Percentiles rank a stretch among this genome's conserved stretches.
Evolutionary conservation across 805 yeast species (phyloP).

Genomic region (Wickerhamiella sergipiensis): DNA sequence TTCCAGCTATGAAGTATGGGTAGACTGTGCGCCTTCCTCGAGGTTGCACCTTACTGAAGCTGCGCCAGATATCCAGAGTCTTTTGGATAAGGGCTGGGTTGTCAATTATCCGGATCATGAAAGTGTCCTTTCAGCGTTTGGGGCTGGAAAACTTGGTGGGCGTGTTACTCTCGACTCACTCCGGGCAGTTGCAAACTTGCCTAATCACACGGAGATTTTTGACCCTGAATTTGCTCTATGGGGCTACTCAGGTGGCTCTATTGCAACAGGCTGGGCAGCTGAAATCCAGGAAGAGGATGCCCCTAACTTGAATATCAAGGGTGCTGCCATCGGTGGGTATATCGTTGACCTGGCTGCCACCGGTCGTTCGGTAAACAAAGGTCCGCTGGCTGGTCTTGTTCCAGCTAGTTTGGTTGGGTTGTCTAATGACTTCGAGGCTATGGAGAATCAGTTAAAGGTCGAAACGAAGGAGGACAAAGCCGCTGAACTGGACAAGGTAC

Average conservation of each 20-base stretch:
- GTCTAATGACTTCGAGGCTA: slow-evolving; percentile 13
- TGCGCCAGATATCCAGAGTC: not conserved
- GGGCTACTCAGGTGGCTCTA: slow-evolving; percentile 12
- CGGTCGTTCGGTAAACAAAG: slow-evolving; percentile 10
- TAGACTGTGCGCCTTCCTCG: slow-evolving; percentile 21
- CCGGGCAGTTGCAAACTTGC: slow-evolving; percentile 12
- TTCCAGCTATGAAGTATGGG: slow-evolving; percentile 18
- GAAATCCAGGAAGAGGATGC: slow-evolving; percentile 18
- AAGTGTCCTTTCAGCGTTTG: slow-evolving; percentile 19
- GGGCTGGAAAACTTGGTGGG: slow-evolving; percentile 19
- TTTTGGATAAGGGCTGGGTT: slow-evolving; percentile 7
- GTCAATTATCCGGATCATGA: slow-evolving; percentile 20
- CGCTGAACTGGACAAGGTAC: not conserved
- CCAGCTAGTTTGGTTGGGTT: slow-evolving; percentile 18
- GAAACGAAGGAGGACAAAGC: slow-evolving; percentile 3
- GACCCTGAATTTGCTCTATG: slow-evolving; percentile 6
- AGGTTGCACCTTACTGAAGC: slow-evolving; percentile 3
- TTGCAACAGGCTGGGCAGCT: slow-evolving; percentile 18
- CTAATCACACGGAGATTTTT: slow-evolving; percentile 9
- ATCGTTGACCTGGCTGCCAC: slow-evolving; percentile 10
- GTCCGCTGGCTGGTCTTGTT: slow-evolving; percentile 14
- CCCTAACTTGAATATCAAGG: slow-evolving; percentile 13
- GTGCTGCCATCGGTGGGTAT: slow-evolving; percentile 6
- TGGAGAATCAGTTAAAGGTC: slow-evolving; percentile 1
- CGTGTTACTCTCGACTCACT: slow-evolving; percentile 17